Percentiles rank a stretch among this genome's conserved stretches.
phyloP scores from a whole-genome alignment of 768 basidiomycete genomes.

The Dioszegia crocea region DNA sequence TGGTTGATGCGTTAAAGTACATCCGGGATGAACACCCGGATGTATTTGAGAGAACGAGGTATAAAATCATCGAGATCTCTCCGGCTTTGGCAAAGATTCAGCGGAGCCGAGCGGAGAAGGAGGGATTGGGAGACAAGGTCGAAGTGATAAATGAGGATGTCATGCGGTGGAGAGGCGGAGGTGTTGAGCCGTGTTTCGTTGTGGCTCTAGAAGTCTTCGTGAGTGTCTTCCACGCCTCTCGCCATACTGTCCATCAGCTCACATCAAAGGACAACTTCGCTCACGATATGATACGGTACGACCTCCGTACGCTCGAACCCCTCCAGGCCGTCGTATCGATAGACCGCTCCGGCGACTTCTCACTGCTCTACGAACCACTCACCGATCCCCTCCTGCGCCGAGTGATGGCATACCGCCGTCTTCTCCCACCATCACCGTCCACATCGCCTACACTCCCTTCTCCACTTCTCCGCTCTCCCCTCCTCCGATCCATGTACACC shows the following conservation, averaged over 20 bases:
- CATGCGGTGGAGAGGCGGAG: constrained; percentile 58
- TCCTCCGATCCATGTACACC: constrained; percentile 63
- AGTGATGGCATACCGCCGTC: constrained; percentile 64
- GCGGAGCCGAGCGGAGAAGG: constrained; percentile 38
- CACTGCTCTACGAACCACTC: constrained; percentile 74
- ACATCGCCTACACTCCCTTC: constrained; percentile 55
- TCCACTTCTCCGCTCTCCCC: constrained; percentile 28
- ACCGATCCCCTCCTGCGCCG: constrained; percentile 77
- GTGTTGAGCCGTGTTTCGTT: constrained; percentile 83
- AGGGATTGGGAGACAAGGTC: constrained; percentile 35
- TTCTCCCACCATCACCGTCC: constrained; percentile 50
- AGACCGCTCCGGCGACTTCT: constrained; percentile 74
- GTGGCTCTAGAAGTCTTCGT: constrained; percentile 93
- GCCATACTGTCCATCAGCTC: too few relatives aligned
- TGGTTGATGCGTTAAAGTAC: constrained; percentile 78
- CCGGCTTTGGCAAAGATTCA: constrained; percentile 70
- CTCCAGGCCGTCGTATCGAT: constrained; percentile 78
- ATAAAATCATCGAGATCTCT: constrained; percentile 94
- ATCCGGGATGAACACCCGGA: constrained; percentile 69
- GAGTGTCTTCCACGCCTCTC: constrained; percentile 50
- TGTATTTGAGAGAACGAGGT: constrained; percentile 86
- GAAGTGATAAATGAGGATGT: constrained; percentile 60
- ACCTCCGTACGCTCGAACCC: constrained; percentile 70
- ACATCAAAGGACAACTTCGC: constrained; percentile 97
- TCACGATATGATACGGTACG: constrained; percentile 90